Conservation (phyloP, 1,284 basidiomycete species). For the Exobasidium cylindrosporum region DNA sequence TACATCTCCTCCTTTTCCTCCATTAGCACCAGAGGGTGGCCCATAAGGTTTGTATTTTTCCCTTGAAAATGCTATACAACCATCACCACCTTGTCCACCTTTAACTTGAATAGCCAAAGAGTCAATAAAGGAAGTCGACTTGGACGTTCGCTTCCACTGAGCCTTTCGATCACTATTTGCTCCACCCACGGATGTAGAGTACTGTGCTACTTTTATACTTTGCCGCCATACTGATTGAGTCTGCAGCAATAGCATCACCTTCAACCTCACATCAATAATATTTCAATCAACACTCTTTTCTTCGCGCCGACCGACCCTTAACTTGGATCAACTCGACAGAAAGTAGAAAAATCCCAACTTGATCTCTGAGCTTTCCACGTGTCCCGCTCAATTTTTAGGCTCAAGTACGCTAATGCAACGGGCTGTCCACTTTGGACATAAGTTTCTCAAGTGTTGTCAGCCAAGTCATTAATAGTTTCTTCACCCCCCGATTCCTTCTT, state of each 20-base stretch:
- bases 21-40: slow-evolving; percentile 51
- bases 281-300: too few relatives aligned
- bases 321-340: too few relatives aligned
- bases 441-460: neutral
- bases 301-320: too few relatives aligned
- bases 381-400: too few relatives aligned
- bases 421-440: neutral
- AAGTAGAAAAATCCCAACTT: too few relatives aligned
- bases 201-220: neutral
- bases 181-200: neutral
- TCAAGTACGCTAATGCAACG: neutral
- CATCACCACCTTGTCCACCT: slow-evolving; percentile 51
- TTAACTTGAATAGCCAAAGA: slow-evolving; percentile 33
- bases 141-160: slow-evolving; percentile 38
- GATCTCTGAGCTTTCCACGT: too few relatives aligned
- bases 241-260: too few relatives aligned
- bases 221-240: neutral
- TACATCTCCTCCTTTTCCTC: slow-evolving; percentile 47
- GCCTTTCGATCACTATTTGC: slow-evolving; percentile 20
- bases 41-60: slow-evolving; percentile 53
- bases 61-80: slow-evolving; percentile 51
- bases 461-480: neutral
- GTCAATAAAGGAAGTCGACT: slow-evolving; percentile 45
- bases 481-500: slow-evolving; percentile 4
- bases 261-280: too few relatives aligned